Base-by-base conservation (phyloP, 805 yeast genomes). In the Metschnikowia noctiluminum region DNA sequence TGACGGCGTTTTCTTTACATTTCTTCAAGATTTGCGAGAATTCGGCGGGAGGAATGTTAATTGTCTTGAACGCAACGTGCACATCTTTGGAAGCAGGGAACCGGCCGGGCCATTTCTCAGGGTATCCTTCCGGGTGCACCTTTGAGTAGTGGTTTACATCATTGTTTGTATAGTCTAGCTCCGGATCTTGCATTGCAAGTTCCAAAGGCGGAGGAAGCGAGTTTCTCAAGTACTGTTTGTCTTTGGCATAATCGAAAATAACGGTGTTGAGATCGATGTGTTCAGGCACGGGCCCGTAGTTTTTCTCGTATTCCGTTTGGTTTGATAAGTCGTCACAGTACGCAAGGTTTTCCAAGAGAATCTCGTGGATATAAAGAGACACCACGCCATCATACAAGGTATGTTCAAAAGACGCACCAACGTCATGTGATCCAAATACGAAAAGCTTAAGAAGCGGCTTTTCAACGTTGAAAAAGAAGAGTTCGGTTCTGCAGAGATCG, bases 191-290 rank as follows among this genome's bases (percentile, higher is more conserved):
- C 44, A 70, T 50, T 39, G 59, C 62, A 41, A 54, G 45, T 38
- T 71, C 77, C 15, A 68, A 54, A 4, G 74, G 68, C 3, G 71
- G 70, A 1, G 73, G 71, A 28, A 71, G 56, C 1, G 69, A 62
- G 41, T 64, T 49, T n/a, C 47, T 54, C 12, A 69, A 26, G 39
- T 35, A 43, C 40, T 37, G 15, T n/a, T 36, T 30, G 45, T 70
- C 75, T 1, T 42, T 21, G 1, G 45, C 46, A 30, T 40, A 59
- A 30, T 62, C 55, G 49, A 69, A 69, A 0, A 70, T 11, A 7
- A 49, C 52, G 2, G 58, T 32, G 13, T 45, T 35, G 39, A 27
- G 7, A 26, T 12, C 32, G 14, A 38, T 28, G 41, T 13, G 8
- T n/a, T 38, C 41, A 27, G 41, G 41, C 15, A 13, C 41, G 6